Conservation (phyloP, 306 rosid genomes). For the Ammopiptanthus mongolicus region DNA sequence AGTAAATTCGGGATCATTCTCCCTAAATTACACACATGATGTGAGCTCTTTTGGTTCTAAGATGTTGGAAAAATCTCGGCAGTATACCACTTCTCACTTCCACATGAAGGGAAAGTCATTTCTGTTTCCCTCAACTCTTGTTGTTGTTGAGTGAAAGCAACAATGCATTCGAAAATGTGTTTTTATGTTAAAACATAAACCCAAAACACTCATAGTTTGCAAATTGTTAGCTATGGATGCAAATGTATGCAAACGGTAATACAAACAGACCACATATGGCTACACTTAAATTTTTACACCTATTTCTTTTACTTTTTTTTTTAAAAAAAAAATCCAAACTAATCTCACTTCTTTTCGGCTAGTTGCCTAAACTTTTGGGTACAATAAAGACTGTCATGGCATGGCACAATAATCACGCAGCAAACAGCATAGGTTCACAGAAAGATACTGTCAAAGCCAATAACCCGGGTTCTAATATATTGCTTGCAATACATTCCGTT, state of each 20-base stretch:
- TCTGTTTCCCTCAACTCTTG: not conserved
- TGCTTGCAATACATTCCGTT: not conserved
- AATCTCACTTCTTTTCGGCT: constrained; percentile 10
- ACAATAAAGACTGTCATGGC: constrained; percentile 15
- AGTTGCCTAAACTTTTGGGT: constrained; percentile 25
- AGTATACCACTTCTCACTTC: not conserved
- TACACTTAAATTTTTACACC: too few species aligned
- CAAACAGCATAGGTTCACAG: not conserved
- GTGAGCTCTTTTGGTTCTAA: constrained; percentile 4
- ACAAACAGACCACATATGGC: too few species aligned
- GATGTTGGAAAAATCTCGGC: not conserved
- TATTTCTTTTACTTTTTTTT: too few species aligned
- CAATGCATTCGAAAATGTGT: too few species aligned
- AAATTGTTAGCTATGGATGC: too few species aligned
- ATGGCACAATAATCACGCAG: not conserved
- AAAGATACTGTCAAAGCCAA: constrained; percentile 3
- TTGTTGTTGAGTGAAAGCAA: too few species aligned
- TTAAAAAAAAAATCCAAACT: too few species aligned
- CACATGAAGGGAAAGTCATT: constrained; percentile 5
- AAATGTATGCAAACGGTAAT: too few species aligned
- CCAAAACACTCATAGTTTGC: too few species aligned
- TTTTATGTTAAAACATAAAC: too few species aligned
- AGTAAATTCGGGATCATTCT: too few species aligned
- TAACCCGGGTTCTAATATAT: not conserved
- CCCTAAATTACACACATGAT: constrained; percentile 1